Evolutionary conservation across 2,329 filamentous ascomycete species (phyloP).

Genomic region (Fonsecaea nubica): DNA sequence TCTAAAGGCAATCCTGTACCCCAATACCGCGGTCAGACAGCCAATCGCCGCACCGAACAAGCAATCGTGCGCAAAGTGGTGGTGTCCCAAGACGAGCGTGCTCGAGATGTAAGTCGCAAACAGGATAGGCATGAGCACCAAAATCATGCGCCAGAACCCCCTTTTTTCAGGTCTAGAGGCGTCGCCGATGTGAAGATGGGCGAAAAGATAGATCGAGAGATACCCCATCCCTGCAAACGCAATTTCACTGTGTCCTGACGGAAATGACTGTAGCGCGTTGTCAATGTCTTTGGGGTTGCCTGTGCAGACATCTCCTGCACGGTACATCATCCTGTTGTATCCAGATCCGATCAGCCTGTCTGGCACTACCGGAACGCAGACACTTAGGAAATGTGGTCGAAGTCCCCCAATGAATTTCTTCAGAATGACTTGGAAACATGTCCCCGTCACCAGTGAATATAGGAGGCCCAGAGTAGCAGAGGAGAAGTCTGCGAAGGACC

Average conservation of each 20-base stretch:
- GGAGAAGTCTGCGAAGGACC: slow-evolving; percentile 34
- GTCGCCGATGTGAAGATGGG: slow-evolving; percentile 67
- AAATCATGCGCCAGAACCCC: slow-evolving; percentile 52
- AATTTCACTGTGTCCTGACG: slow-evolving; percentile 79
- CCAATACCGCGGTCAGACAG: slow-evolving; percentile 56
- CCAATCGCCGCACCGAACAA: slow-evolving; percentile 67
- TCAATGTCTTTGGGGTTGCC: slow-evolving; percentile 73
- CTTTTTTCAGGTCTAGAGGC: slow-evolving; percentile 52
- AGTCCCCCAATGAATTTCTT: slow-evolving; percentile 38
- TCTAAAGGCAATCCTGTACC: slow-evolving; percentile 30
- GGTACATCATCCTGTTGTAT: slow-evolving; percentile 59
- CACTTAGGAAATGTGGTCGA: slow-evolving; percentile 35
- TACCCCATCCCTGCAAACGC: slow-evolving; percentile 81
- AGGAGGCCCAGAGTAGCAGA: slow-evolving; percentile 31
- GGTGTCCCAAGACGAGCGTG: slow-evolving; percentile 72
- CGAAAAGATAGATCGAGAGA: slow-evolving; percentile 71
- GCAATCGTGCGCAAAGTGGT: slow-evolving; percentile 75
- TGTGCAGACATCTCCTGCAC: slow-evolving; percentile 71
- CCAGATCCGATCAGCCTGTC: slow-evolving; percentile 22
- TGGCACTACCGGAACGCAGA: slow-evolving; percentile 33
- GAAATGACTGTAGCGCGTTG: slow-evolving; percentile 85
- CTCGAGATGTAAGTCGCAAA: slow-evolving; percentile 72
- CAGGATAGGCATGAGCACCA: slow-evolving; percentile 65
- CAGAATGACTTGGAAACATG: slow-evolving; percentile 34
- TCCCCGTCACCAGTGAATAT: slow-evolving; percentile 33